These are phyloP conservation scores for Oxyria digyna DNA, from an alignment of 148 eudicot species.

Conservation along the genomic window DNA sequence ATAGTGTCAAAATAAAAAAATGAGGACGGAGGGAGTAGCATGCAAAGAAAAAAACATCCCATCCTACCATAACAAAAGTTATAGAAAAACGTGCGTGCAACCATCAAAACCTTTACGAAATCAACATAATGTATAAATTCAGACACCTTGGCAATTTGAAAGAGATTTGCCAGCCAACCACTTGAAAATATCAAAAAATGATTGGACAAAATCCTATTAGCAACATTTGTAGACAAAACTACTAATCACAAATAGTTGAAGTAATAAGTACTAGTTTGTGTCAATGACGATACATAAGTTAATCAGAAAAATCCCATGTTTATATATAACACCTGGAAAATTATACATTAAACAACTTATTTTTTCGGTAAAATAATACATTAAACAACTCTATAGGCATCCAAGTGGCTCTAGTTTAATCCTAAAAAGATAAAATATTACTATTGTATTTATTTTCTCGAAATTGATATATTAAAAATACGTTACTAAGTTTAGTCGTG, in stretches of 20 bases:
- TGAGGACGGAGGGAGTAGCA: too few species aligned
- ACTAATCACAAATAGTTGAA: not conserved
- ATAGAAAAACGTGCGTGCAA: not conserved
- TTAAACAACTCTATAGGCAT: not conserved
- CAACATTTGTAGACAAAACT: too few species aligned
- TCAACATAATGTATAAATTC: not conserved
- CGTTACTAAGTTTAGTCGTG: not conserved
- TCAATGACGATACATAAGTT: not conserved
- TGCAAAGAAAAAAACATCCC: not conserved
- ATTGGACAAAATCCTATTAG: too few species aligned
- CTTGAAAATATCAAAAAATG: not conserved
- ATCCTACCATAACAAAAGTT: not conserved
- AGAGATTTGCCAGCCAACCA: conserved; percentile 3
- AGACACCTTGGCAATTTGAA: not conserved
- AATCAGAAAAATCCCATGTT: too few species aligned
- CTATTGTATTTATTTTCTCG: not conserved
- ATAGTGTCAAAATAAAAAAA: too few species aligned
- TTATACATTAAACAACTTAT: too few species aligned
- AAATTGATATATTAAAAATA: not conserved
- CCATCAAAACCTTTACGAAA: not conserved
- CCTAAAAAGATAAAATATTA: too few species aligned
- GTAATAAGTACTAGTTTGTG: not conserved
- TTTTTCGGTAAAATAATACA: too few species aligned
- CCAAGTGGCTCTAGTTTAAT: not conserved
- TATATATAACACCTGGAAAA: too few species aligned